Evolutionary conservation across 176 grass and related monocot species (phyloP).

Genomic region (Phragmites australis): DNA sequence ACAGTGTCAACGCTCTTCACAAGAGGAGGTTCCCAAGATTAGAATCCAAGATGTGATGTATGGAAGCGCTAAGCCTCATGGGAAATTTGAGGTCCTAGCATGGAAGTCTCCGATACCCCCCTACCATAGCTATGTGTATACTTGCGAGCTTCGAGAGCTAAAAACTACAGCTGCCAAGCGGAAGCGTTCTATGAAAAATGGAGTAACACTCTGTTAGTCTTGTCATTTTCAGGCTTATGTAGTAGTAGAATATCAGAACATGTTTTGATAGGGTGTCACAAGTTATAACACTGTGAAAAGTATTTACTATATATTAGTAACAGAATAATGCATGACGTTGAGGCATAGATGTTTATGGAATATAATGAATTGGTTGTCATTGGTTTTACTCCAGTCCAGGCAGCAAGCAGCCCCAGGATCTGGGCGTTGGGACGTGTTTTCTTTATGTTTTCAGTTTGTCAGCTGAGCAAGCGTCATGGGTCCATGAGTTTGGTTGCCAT

Average conservation of each 20-base stretch:
- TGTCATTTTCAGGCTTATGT: neutral
- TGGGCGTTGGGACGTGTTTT: too few relatives aligned
- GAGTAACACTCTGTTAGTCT: neutral
- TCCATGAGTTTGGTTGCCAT: too few relatives aligned
- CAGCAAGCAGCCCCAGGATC: too few relatives aligned
- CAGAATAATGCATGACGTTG: too few relatives aligned
- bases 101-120: conserved; percentile 7
- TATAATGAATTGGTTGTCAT: too few relatives aligned
- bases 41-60: neutral
- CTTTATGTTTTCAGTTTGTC: too few relatives aligned
- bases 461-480: too few relatives aligned
- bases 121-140: neutral
- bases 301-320: too few relatives aligned
- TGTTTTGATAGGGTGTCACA: neutral
- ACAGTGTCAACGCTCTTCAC: neutral
- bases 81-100: neutral
- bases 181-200: neutral
- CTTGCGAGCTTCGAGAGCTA: neutral
- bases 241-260: too few relatives aligned
- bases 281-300: neutral
- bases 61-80: neutral
- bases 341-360: too few relatives aligned
- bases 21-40: neutral
- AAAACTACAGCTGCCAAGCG: neutral
- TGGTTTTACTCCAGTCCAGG: too few relatives aligned